These are phyloP conservation scores for Leccinum fallax DNA, from an alignment of 1,284 basidiomycete genomes.

Conservation along the genomic window DNA sequence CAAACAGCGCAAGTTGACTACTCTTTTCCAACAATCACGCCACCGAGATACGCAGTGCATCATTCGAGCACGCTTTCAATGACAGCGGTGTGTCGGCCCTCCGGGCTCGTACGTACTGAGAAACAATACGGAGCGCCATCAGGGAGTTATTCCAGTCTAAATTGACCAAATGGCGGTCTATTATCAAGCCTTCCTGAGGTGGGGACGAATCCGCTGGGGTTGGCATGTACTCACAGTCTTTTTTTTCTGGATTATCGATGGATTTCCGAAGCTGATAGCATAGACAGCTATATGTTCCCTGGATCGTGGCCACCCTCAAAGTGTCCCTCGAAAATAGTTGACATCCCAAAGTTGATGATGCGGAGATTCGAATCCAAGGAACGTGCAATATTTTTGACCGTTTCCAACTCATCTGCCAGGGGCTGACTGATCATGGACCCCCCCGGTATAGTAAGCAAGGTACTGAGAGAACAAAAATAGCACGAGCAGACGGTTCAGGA, in stretches of 20 bases:
- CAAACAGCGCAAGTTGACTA: not conserved
- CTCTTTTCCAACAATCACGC: not conserved
- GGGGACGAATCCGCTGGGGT: not conserved
- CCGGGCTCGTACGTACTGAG: not conserved
- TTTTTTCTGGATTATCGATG: not conserved
- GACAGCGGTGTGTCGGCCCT: not conserved
- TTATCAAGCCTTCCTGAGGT: not conserved
- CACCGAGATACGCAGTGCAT: not conserved
- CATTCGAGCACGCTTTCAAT: not conserved
- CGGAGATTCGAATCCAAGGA: not conserved
- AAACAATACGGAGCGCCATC: not conserved
- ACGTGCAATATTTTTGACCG: not conserved
- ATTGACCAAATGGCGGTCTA: not conserved
- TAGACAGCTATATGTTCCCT: not conserved
- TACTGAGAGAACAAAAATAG: not conserved
- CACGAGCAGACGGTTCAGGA: not conserved
- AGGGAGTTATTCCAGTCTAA: not conserved
- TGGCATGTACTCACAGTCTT: not conserved
- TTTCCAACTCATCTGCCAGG: not conserved
- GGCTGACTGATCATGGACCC: not conserved
- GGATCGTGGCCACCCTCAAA: not conserved
- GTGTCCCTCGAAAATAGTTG: not conserved
- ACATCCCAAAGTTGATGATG: not conserved
- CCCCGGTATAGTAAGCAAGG: not conserved
- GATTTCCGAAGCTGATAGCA: not conserved